phyloP scores from a whole-genome alignment of 2,329 filamentous ascomycete genomes.

The Aspergillus latus region DNA sequence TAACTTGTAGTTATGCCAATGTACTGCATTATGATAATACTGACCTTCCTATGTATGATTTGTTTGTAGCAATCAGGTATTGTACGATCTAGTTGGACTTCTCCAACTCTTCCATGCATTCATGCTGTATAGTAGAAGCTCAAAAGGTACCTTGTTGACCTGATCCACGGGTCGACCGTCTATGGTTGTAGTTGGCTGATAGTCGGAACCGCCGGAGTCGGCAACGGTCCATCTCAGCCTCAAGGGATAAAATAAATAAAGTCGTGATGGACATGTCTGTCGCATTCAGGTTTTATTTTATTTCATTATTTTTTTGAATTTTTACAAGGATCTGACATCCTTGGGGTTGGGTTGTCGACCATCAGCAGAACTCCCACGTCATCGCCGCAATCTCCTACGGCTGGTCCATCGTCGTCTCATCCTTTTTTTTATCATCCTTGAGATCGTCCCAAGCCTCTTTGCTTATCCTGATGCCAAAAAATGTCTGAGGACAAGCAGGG shows the following conservation, averaged over 20 bases:
- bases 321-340: not conserved
- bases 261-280: not conserved
- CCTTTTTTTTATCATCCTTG: not conserved
- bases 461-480: slow-evolving; percentile 24
- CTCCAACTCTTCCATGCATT: not conserved
- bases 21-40: not conserved
- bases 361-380: slow-evolving; percentile 6
- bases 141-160: not conserved
- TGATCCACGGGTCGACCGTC: not conserved
- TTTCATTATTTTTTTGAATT: too few species aligned
- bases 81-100: not conserved
- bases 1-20: slow-evolving; percentile 1
- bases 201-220: slow-evolving; percentile 6
- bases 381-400: slow-evolving; percentile 1
- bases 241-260: not conserved
- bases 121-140: not conserved
- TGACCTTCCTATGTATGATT: not conserved
- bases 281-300: not conserved
- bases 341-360: not conserved
- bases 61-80: not conserved
- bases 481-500: slow-evolving; percentile 33
- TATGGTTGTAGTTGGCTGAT: slow-evolving; percentile 1
- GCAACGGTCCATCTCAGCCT: not conserved
- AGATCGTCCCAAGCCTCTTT: not conserved
- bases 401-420: not conserved